Evolutionary conservation across 179 eudicot genomes (phyloP), one percentile per base, ranked within the genome.

Genomic region (Patellifolia procumbens): DNA sequence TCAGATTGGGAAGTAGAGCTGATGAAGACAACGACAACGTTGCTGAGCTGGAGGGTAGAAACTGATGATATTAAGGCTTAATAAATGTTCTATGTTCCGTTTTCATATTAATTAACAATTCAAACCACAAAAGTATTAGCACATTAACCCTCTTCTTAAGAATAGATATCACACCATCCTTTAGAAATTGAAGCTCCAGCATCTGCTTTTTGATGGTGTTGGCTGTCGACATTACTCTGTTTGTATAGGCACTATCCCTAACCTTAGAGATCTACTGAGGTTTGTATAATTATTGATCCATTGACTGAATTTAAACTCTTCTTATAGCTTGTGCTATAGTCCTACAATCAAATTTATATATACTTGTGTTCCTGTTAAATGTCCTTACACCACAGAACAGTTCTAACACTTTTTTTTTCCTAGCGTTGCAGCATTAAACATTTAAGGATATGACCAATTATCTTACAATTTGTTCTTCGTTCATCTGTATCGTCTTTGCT

Each of bases 1-100:
- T 78, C 26, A 78, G 32, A 43, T 78, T 73, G 73, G 81, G 81
- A 59, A 65, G 73, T 31, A 59, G 39, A 78, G 77, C 68, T 64
- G 81, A 26, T 34, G 73, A 78, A 37, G 48, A 78, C 32, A 63
- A 78, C 49, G 48, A 78, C 32, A 63, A 64, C 68, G 39, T 73
- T 0, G 32, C 22, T 42, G 59, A 78, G 73, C 9, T 42, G 66
- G 81, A 78, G 35, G 26, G 67, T 20, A 55, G 77, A 73, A 6
- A 20, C 42, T 77, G 46, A 71, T 59, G 29, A 51, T 66, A 6
- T 62, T 7, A 45, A 62, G 26, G 53, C 8, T 63, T 72, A 46
- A 17, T 62, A 9, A 10, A 17, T 45, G 60, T 9, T 59, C 51
- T 39, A 7, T 8, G 1, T 19, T 29, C 29, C 24, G 15, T 29